Evolutionary conservation across 768 basidiomycete species (phyloP), one percentile per base, ranked within the genome.

Genomic region (Auricularia sp.): DNA sequence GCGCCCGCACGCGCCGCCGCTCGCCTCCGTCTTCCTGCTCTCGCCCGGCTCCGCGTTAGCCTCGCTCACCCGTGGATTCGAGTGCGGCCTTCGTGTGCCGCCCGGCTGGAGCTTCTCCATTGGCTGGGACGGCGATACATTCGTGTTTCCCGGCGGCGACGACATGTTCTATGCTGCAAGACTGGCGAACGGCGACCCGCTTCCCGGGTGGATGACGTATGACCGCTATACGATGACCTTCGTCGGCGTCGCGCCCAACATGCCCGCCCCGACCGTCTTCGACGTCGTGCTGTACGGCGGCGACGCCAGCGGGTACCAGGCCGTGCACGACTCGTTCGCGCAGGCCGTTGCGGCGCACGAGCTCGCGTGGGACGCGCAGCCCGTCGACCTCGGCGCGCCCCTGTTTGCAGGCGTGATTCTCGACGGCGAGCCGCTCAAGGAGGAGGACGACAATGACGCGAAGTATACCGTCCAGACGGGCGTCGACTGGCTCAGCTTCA

Each of bases 51-150:
- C 89, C 23, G 83, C 86, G 14, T 75, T 91, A 36, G 70, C 72
- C 35, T 79, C 77, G 16, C 29, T 29, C 29, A 29, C 29, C 29
- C 29, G 29, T 29, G 69, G 73, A 59, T 61, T 70, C 43, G 72
- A 72, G 63, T 74, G 74, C 2, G 73, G 76, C 23, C 72, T 97
- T 63, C 80, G 93, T 61, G 83, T 96, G 10, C 93, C 92, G 1
- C 83, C 83, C 8, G 74, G 77, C 56, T 96, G 93, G 93, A 91
- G 90, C 0, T 98, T 96, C 76, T 92, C 91, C 70, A 82, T 98
- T 65, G 95, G 94, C 14, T 84, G 97, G 69, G 75, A 85, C 61
- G 78, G 82, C 65, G 77, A 81, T 42, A 93, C 90, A 1, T 87
- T 86, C 73, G 65, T 71, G 2, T 76, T 81, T 36, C 68, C 71